A percentile compares a stretch with the other conserved stretches of the same genome.
Conservation (phyloP, 129 eudicot genomes). For the Flaveria ramosissima region DNA sequence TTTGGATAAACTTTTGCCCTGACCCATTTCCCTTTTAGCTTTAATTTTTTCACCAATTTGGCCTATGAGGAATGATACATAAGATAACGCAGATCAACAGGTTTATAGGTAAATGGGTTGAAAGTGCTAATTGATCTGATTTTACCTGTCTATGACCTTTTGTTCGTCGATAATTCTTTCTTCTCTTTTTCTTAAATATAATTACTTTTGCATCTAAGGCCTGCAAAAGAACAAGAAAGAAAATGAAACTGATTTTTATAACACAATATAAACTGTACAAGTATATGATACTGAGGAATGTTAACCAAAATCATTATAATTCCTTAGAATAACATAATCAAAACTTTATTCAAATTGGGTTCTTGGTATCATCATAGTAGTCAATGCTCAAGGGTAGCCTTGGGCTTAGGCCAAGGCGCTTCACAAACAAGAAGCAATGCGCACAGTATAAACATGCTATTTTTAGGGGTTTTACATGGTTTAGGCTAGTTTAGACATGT, state of each 20-base stretch:
- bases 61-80: background rate
- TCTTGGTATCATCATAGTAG: background rate
- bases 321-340: background rate
- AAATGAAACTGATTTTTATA: slow-evolving; percentile 4
- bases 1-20: background rate
- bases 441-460: no score
- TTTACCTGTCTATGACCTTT: slow-evolving; percentile 96
- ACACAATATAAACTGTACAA: background rate
- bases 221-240: slow-evolving; percentile 37
- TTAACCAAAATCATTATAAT: background rate
- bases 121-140: background rate
- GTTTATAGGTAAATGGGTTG: slow-evolving; percentile 10
- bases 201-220: slow-evolving; percentile 97
- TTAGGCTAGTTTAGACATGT: no score
- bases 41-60: background rate
- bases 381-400: background rate
- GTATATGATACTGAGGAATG: background rate
- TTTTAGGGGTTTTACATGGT: no score
- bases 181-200: slow-evolving; percentile 92
- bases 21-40: background rate
- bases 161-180: slow-evolving; percentile 93
- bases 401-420: no score
- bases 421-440: no score
- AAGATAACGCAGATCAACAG: background rate
- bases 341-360: background rate